phyloP scores from a whole-genome alignment of 768 basidiomycete species.

The Auricularia cornea region DNA sequence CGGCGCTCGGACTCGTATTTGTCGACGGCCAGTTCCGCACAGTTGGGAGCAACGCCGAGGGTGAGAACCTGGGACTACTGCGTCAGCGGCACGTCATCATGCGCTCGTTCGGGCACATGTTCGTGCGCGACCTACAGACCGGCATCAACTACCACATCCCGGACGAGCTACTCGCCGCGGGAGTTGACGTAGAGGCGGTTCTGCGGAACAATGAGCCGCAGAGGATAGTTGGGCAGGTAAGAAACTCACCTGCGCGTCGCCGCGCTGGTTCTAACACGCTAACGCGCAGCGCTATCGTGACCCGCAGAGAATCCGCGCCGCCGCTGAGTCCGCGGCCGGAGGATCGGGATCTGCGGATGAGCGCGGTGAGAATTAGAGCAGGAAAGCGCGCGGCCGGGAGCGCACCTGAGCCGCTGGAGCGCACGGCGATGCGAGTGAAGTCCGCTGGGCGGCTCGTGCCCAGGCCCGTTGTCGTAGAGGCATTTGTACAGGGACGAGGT shows the following conservation, averaged over 20 bases:
- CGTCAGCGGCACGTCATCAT: neutral
- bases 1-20: neutral
- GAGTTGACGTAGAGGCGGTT: neutral
- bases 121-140: neutral
- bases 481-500: neutral
- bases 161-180: neutral
- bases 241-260: neutral
- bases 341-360: neutral
- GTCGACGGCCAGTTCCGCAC: neutral
- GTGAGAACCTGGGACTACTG: neutral
- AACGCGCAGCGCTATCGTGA: neutral
- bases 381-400: neutral
- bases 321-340: neutral
- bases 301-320: neutral
- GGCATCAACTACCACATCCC: neutral
- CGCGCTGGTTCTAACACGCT: neutral
- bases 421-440: conserved; percentile 3
- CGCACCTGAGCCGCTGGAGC: neutral
- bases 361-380: neutral
- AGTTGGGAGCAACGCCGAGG: neutral
- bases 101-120: neutral
- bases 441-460: conserved; percentile 5
- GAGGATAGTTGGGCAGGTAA: neutral
- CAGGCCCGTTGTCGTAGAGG: neutral
- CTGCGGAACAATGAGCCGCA: neutral